Evolutionary conservation across 495 filamentous ascomycete species (phyloP).

Genomic region (Aspergillus haitiensis): DNA sequence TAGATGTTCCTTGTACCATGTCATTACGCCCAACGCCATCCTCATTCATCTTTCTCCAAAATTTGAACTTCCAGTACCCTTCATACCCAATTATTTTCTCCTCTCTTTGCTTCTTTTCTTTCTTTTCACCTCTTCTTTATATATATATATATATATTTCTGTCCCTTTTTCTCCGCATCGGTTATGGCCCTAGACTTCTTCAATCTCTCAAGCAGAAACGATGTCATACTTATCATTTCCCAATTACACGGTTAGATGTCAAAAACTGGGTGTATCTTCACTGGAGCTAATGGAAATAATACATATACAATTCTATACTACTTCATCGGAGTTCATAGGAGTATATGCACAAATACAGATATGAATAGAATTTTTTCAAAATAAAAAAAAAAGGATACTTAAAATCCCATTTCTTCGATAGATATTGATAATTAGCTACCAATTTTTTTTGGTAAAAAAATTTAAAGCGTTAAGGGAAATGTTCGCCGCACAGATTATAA

Average conservation of each 20-base stretch:
- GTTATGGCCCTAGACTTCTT: background rate
- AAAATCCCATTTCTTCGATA: background rate
- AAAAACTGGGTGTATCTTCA: background rate
- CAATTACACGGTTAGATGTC: background rate
- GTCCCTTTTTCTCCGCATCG: background rate
- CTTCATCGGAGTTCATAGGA: background rate
- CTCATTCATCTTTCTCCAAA: background rate
- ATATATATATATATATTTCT: background rate
- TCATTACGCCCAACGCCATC: background rate
- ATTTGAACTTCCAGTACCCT: background rate
- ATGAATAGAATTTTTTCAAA: background rate
- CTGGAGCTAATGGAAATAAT: constrained; percentile 1
- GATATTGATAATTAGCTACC: background rate
- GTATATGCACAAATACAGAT: background rate
- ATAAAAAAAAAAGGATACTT: background rate
- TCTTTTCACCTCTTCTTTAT: background rate
- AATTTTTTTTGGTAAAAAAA: background rate
- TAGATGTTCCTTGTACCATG: background rate
- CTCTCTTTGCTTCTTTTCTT: background rate
- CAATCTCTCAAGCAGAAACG: constrained; percentile 3
- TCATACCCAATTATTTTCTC: background rate
- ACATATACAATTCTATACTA: background rate
- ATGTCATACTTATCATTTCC: background rate
- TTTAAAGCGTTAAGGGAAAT: background rate
- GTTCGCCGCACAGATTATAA: background rate